A percentile compares a stretch with the other conserved stretches of the same genome.
These are phyloP conservation scores for Boletus rufocinnamomeus DNA, from an alignment of 768 basidiomycete species.

Conservation along the genomic window DNA sequence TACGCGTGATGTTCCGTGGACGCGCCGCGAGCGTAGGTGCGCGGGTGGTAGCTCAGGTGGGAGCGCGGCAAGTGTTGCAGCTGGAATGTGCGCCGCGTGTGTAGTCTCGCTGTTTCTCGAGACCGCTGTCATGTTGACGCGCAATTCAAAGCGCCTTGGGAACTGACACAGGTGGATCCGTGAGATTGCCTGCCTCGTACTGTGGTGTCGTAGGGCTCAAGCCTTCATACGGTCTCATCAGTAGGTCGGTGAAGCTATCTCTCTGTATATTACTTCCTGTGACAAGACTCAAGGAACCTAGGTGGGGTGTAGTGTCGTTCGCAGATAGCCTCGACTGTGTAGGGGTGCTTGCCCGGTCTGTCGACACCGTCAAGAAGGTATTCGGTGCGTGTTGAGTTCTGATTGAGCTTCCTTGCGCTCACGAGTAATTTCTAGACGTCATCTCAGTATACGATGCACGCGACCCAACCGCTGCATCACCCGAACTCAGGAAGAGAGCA, in stretches of 20 bases:
- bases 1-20: conserved; percentile 22
- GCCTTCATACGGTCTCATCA: conserved; percentile 91
- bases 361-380: conserved; percentile 50
- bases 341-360: conserved; percentile 68
- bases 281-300: conserved; percentile 31
- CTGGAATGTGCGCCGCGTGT: conserved; percentile 81
- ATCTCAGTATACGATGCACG: conserved; percentile 53
- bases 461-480: conserved; percentile 73
- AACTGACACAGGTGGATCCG: conserved; percentile 96
- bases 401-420: not conserved
- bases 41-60: conserved; percentile 96
- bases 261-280: not conserved
- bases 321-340: conserved; percentile 96
- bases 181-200: conserved; percentile 90
- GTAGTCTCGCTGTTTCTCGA: conserved; percentile 32
- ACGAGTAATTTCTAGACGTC: conserved; percentile 29
- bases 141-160: conserved; percentile 67
- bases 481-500: conserved; percentile 39
- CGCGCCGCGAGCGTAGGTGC: conserved; percentile 48
- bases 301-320: conserved; percentile 90
- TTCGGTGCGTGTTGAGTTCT: conserved; percentile 52
- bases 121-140: conserved; percentile 2
- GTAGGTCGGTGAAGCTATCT: conserved; percentile 53
- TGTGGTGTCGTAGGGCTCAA: conserved; percentile 92
- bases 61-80: conserved; percentile 90